Evolutionary conservation across 2,329 filamentous ascomycete genomes (phyloP).

Genomic region (Pezizomycotina sp.): DNA sequence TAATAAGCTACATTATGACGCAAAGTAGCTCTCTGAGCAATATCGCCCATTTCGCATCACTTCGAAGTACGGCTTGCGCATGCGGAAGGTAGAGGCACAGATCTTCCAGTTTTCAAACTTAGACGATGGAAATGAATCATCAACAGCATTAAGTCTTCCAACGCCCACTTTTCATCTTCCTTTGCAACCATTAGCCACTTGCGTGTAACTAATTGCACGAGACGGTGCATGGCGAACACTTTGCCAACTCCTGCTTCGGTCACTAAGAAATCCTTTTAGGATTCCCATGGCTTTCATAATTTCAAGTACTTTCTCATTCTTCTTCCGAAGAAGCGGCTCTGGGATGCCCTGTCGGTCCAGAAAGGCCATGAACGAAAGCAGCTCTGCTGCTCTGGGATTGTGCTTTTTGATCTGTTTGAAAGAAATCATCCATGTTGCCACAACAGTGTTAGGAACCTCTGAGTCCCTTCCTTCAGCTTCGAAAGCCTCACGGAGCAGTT

Average conservation of each 20-base stretch:
- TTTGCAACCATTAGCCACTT: conserved; percentile 25
- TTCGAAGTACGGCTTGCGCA: conserved; percentile 15
- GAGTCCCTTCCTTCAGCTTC: conserved; percentile 26
- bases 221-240: conserved; percentile 27
- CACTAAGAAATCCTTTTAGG: conserved; percentile 27
- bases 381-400: conserved; percentile 2
- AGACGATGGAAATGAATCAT: conserved; percentile 1
- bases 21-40: conserved; percentile 2
- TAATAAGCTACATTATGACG: neutral
- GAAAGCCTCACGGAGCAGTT: conserved; percentile 27
- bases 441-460: conserved; percentile 24
- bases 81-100: conserved; percentile 8
- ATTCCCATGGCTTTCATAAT: conserved; percentile 21
- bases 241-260: conserved; percentile 16
- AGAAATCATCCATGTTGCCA: conserved; percentile 20
- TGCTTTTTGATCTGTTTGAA: conserved; percentile 3
- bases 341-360: conserved; percentile 9
- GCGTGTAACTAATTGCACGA: conserved; percentile 28
- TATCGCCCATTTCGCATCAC: conserved; percentile 10
- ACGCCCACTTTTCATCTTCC: conserved; percentile 6
- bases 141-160: conserved; percentile 7
- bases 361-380: conserved; percentile 10
- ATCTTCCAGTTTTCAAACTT: neutral
- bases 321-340: neutral
- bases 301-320: conserved; percentile 19